Conservation (phyloP, 2,329 filamentous ascomycete species). For the Aureobasidium lini region DNA sequence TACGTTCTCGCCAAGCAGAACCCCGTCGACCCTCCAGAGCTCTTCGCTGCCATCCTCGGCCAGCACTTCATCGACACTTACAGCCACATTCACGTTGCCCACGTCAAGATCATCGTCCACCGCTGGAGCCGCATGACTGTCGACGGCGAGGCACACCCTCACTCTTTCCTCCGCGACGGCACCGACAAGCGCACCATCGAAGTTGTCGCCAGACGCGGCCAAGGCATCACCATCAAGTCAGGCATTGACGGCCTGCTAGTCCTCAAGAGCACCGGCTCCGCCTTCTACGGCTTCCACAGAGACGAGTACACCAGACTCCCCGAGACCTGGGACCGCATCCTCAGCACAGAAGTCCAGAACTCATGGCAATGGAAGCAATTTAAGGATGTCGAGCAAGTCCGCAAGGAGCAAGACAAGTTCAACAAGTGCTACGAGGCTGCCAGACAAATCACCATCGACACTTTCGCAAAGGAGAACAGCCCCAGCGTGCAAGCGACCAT, state of each 20-base stretch:
- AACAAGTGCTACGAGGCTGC: conserved; percentile 71
- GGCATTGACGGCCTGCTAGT: conserved; percentile 76
- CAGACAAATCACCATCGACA: conserved; percentile 79
- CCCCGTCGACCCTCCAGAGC: conserved; percentile 85
- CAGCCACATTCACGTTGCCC: conserved; percentile 75
- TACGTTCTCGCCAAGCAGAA: conserved; percentile 93
- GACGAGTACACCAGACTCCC: conserved; percentile 88
- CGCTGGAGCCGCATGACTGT: conserved; percentile 85
- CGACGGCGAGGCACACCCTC: conserved; percentile 84
- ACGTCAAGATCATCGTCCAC: conserved; percentile 76
- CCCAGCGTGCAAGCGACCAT: conserved; percentile 94
- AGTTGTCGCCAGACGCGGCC: conserved; percentile 56
- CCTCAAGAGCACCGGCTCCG: conserved; percentile 91
- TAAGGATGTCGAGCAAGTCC: conserved; percentile 57
- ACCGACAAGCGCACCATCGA: conserved; percentile 80
- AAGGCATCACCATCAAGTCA: conserved; percentile 68
- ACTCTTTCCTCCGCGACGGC: conserved; percentile 89
- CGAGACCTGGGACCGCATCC: conserved; percentile 90
- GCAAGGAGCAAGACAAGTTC: conserved; percentile 58
- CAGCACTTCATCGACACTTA: conserved; percentile 86
- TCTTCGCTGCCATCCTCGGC: conserved; percentile 78
- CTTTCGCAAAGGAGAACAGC: conserved; percentile 82
- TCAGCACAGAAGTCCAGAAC: conserved; percentile 87
- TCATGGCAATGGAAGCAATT: conserved; percentile 80
- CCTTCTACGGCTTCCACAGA: conserved; percentile 88